Evolutionary conservation across 1,139 yeast species (phyloP).

Genomic region (Magnusiomyces clavatus): DNA sequence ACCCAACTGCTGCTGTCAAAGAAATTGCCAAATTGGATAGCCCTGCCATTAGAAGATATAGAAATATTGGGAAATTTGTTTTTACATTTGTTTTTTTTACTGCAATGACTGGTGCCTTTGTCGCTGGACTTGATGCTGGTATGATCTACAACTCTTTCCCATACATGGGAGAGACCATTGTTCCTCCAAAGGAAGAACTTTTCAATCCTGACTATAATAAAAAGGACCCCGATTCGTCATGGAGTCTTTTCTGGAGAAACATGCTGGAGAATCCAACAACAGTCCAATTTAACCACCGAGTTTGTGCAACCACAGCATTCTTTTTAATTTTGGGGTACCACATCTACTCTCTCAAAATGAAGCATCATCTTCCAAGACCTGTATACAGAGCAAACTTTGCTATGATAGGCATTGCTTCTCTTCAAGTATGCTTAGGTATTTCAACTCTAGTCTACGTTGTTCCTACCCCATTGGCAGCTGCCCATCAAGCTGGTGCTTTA

Average conservation of each 20-base stretch:
- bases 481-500: slow-evolving; percentile 96
- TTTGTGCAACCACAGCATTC: slow-evolving; percentile 77
- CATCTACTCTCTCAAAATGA: slow-evolving; percentile 45
- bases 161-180: slow-evolving; percentile 72
- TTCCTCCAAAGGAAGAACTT: slow-evolving; percentile 68
- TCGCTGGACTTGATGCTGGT: slow-evolving; percentile 98
- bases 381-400: slow-evolving; percentile 53
- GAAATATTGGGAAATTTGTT: slow-evolving; percentile 48
- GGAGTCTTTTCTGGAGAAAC: slow-evolving; percentile 84
- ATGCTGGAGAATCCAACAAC: slow-evolving; percentile 93
- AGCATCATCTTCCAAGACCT: slow-evolving; percentile 50
- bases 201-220: slow-evolving; percentile 65
- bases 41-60: slow-evolving; percentile 51
- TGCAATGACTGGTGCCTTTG: slow-evolving; percentile 96
- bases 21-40: slow-evolving; percentile 47
- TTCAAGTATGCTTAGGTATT: slow-evolving; percentile 84
- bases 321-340: slow-evolving; percentile 58
- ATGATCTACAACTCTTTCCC: slow-evolving; percentile 94
- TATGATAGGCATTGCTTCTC: slow-evolving; percentile 70
- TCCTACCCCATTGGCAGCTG: slow-evolving; percentile 87
- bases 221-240: slow-evolving; percentile 18
- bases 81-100: slow-evolving; percentile 70
- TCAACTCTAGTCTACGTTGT: slow-evolving; percentile 79
- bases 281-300: slow-evolving; percentile 87
- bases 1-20: slow-evolving; percentile 48